Percentiles rank a stretch among this genome's conserved stretches.
phyloP scores from a whole-genome alignment of 805 yeast species.

The Candida suzukii region DNA sequence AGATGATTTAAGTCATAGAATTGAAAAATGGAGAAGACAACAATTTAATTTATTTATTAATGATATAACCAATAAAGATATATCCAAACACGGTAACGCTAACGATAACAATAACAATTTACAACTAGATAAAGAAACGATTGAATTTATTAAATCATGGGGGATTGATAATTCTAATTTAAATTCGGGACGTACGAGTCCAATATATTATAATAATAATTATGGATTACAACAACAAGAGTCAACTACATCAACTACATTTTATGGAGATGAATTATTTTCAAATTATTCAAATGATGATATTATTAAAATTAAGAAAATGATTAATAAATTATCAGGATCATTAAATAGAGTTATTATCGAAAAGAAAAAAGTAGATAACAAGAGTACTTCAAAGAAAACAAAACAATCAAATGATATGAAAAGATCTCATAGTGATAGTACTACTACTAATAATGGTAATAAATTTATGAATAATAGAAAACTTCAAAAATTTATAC shows the following conservation, averaged over 20 bases:
- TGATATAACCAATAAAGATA: conserved; percentile 11
- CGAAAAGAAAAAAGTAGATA: too few relatives aligned
- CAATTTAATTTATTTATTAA: conserved; percentile 16
- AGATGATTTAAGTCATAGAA: conserved; percentile 19
- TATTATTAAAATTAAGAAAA: conserved; percentile 10
- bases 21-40: conserved; percentile 24
- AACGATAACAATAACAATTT: not conserved
- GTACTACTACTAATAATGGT: too few relatives aligned
- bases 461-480: conserved; percentile 20
- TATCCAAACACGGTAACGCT: too few relatives aligned
- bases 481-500: conserved; percentile 22
- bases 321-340: conserved; percentile 12
- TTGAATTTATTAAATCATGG: conserved; percentile 23
- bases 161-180: conserved; percentile 19
- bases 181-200: not conserved
- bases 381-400: not conserved
- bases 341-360: not conserved
- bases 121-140: conserved; percentile 10
- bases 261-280: conserved; percentile 18
- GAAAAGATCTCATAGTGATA: not conserved
- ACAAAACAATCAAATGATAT: not conserved
- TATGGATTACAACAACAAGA: not conserved
- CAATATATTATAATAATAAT: not conserved
- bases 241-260: not conserved
- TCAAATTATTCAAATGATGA: conserved; percentile 14